Conservation (phyloP, 257 asterid genomes). For the Solanum commersonii region DNA sequence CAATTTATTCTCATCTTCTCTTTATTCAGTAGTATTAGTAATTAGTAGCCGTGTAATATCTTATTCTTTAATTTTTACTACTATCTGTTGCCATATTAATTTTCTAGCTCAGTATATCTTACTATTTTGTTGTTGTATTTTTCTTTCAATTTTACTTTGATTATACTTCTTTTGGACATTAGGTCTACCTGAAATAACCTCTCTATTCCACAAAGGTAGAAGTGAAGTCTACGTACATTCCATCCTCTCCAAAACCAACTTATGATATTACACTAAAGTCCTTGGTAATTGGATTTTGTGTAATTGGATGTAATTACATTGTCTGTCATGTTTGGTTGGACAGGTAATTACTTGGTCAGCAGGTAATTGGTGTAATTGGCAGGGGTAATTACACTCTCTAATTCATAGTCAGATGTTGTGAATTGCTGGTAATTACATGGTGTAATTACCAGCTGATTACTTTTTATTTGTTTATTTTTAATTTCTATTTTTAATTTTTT, state of each 20-base stretch:
- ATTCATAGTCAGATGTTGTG: too few relatives aligned
- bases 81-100: neutral
- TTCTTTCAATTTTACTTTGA: neutral
- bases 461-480: too few relatives aligned
- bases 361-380: too few relatives aligned
- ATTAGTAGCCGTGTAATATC: neutral
- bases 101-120: neutral
- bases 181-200: rapidly evolving
- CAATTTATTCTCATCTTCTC: neutral
- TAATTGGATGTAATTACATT: too few relatives aligned
- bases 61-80: neutral
- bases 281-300: too few relatives aligned
- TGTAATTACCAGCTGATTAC: too few relatives aligned
- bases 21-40: neutral
- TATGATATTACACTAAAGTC: neutral
- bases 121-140: neutral
- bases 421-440: too few relatives aligned
- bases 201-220: neutral
- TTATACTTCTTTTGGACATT: neutral
- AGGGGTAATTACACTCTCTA: too few relatives aligned
- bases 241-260: too few relatives aligned
- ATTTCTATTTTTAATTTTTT: too few relatives aligned
- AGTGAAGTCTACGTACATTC: neutral
- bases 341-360: too few relatives aligned
- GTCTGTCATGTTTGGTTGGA: too few relatives aligned